phyloP scores from a whole-genome alignment of 495 filamentous ascomycete species.

The Aspergillus carlsbadensis region DNA sequence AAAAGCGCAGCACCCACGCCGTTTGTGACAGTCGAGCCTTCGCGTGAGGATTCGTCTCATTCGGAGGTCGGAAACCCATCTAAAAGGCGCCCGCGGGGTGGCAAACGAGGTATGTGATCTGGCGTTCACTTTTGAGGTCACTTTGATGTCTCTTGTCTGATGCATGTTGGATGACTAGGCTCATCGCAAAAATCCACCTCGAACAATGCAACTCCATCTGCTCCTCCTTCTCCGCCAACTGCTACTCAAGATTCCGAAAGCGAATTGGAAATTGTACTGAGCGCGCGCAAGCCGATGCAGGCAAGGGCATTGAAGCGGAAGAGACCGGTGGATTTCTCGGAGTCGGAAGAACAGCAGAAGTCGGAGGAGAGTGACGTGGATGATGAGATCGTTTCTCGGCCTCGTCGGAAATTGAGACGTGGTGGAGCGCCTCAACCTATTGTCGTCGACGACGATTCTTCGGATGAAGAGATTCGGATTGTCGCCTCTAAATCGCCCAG shows the following conservation, averaged over 20 bases:
- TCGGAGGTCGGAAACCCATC: neutral
- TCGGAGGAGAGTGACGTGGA: constrained; percentile 30
- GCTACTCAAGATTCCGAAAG: constrained; percentile 17
- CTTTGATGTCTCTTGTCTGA: neutral
- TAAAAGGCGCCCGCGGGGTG: neutral
- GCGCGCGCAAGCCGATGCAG: constrained; percentile 15
- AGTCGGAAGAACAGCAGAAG: neutral
- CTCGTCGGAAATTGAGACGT: constrained; percentile 35
- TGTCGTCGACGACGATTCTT: constrained; percentile 22
- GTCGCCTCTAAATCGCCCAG: constrained; percentile 30
- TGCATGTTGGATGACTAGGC: neutral
- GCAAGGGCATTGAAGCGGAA: constrained; percentile 17
- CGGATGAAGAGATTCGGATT: constrained; percentile 32
- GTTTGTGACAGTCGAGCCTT: constrained; percentile 5
- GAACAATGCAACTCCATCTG: constrained; percentile 1
- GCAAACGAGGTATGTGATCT: constrained; percentile 3
- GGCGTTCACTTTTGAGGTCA: neutral
- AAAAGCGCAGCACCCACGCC: neutral
- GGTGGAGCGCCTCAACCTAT: constrained; percentile 18
- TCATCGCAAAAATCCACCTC: neutral
- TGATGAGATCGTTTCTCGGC: constrained; percentile 23
- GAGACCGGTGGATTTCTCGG: constrained; percentile 7
- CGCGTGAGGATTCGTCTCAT: neutral
- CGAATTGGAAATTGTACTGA: constrained; percentile 18
- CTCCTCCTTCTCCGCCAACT: neutral